Conservation (phyloP, 2,329 filamentous ascomycete genomes). For the Botrytis deweyae region DNA sequence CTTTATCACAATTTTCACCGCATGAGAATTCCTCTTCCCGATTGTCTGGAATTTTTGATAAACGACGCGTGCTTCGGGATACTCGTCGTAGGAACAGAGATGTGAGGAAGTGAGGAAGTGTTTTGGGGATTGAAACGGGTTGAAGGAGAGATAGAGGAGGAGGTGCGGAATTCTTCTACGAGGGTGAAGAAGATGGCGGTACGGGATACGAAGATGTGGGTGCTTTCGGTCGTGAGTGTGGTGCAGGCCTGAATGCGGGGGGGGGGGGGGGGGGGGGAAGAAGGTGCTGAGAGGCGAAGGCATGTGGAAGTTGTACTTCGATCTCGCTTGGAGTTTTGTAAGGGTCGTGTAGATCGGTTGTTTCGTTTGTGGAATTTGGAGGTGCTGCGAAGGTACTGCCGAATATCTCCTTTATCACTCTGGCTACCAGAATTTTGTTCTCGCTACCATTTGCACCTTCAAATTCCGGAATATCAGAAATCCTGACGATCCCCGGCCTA, state of each 20-base stretch:
- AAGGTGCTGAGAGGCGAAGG: no score
- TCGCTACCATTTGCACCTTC: no score
- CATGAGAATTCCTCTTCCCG: background rate
- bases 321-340: background rate
- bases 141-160: background rate
- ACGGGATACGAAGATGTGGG: background rate
- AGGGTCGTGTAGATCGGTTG: no score
- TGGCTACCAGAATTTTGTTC: rapidly evolving
- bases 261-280: no score
- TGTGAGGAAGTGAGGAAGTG: background rate
- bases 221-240: no score
- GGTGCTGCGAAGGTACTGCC: background rate
- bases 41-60: background rate
- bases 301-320: no score
- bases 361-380: background rate
- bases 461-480: no score
- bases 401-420: no score
- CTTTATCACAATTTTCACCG: rapidly evolving
- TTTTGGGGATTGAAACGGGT: background rate
- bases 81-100: no score
- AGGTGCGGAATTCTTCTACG: background rate
- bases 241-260: no score
- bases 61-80: background rate
- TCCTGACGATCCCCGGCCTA: no score
- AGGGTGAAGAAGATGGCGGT: background rate